Base-by-base conservation (phyloP, 306 rosid genomes). In the Hylodesmum podocarpum region DNA sequence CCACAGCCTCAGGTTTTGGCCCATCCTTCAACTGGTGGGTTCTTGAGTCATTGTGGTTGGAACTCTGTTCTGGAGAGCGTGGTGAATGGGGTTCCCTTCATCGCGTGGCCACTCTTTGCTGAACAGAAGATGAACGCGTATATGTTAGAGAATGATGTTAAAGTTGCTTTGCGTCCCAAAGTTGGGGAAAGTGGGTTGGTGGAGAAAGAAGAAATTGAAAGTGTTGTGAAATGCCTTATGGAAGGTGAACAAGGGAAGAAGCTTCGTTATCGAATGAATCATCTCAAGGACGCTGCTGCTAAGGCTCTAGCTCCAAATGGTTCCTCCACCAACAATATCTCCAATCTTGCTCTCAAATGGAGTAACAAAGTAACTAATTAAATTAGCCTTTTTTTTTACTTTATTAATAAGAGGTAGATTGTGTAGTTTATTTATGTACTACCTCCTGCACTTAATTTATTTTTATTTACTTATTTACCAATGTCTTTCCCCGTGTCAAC, bases 1-100 rank as follows among this genome's bases (percentile, higher is more conserved):
- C 98, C 98, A 1, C 98, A 93, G 22, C 78, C 89, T 0, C 89
- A 86, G 22, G 76, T 93, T 0, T 49, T 93, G 3, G 72, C 82
- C n/a, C 98, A 93, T 16, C 75, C 75, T 0, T 85, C 98, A 0
- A 89, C 89, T 0, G 98, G 91, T 0, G 98, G 90, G 34, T 91
- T 93, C 78, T 34, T 93, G 0, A 89, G 83, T 9, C 98, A 93
- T 9, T 93, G 98, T 5, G 98, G 98, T 0, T 93, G 98, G 98
- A 93, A 93, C 49, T 93, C 98, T 0, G 12, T 82, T 0, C 82
- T 91, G 0, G 98, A 93, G 66, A 87, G 91, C 1, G 86, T 89
- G 6, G 89, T 79, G 0, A 79, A 70, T 16, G 98, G 97, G 3
- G 84, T 93, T n/a, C 97, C 98, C 0, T 47, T 91, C 0, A 51